Percentiles rank a stretch among this genome's conserved stretches.
Evolutionary conservation across 2,329 filamentous ascomycete species (phyloP).

Genomic region (Fusarium nurragi): DNA sequence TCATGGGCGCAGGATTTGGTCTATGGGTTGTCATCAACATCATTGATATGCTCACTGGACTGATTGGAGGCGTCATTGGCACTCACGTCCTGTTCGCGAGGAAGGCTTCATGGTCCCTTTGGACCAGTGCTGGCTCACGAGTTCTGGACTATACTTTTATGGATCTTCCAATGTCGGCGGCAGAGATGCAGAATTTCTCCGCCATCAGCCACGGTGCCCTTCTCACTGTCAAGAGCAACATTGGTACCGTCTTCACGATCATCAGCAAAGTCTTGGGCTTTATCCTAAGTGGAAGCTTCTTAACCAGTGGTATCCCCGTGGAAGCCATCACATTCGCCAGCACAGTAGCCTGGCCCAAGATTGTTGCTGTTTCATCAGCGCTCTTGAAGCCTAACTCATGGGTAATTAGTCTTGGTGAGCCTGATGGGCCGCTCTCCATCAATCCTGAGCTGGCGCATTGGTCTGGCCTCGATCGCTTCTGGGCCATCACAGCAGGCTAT

Average conservation of each 20-base stretch:
- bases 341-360: conserved; percentile 28
- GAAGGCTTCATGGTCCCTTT: conserved; percentile 55
- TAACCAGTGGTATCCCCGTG: conserved; percentile 25
- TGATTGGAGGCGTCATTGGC: conserved; percentile 48
- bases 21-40: conserved; percentile 56
- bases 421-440: conserved; percentile 51
- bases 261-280: conserved; percentile 54
- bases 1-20: conserved; percentile 70
- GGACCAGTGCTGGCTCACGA: conserved; percentile 56
- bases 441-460: conserved; percentile 73
- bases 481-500: conserved; percentile 85
- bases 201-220: conserved; percentile 78
- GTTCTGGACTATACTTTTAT: conserved; percentile 61
- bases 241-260: conserved; percentile 54
- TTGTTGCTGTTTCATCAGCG: conserved; percentile 32
- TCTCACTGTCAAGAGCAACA: conserved; percentile 65
- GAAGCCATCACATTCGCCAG: conserved; percentile 8
- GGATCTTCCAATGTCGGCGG: conserved; percentile 61
- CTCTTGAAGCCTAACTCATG: conserved; percentile 62
- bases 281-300: conserved; percentile 57
- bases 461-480: conserved; percentile 70
- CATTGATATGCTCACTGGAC: conserved; percentile 50
- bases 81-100: conserved; percentile 47
- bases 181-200: conserved; percentile 80
- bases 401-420: conserved; percentile 65